Conservation (phyloP, 164 flowering plant genomes). For the Piper betle region DNA sequence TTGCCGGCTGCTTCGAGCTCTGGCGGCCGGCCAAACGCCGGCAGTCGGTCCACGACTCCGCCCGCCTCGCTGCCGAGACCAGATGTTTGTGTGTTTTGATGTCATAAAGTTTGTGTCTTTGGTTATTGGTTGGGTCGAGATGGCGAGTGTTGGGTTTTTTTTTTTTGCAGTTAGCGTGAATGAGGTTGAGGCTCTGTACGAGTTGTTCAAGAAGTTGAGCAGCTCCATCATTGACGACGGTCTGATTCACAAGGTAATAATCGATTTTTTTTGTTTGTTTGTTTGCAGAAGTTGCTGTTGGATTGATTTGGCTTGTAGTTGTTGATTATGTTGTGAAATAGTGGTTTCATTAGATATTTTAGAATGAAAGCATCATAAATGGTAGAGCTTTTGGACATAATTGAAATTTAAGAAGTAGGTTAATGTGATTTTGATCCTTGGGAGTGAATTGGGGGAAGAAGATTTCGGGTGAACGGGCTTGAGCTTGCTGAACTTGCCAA, state of each 20-base stretch:
- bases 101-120: neutral
- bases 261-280: neutral
- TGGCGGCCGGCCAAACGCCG: conserved; percentile 3
- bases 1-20: conserved; percentile 24
- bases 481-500: too few species aligned
- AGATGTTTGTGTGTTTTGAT: conserved; percentile 13
- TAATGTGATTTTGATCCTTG: too few species aligned
- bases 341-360: neutral
- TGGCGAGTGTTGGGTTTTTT: neutral
- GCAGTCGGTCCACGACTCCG: conserved; percentile 11
- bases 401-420: neutral
- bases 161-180: conserved; percentile 48
- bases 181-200: conserved; percentile 65
- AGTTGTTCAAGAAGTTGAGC: conserved; percentile 64
- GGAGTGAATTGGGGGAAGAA: too few species aligned
- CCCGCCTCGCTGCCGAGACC: conserved; percentile 23
- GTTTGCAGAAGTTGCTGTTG: neutral
- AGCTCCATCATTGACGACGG: conserved; percentile 63
- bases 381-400: neutral
- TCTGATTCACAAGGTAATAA: conserved; percentile 30
- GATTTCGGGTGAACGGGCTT: too few species aligned
- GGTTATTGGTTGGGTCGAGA: neutral
- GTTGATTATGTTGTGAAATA: too few species aligned
- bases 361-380: neutral
- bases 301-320: neutral